Conservation (phyloP, 306 rosid genomes). For the Trifolium pratense region DNA sequence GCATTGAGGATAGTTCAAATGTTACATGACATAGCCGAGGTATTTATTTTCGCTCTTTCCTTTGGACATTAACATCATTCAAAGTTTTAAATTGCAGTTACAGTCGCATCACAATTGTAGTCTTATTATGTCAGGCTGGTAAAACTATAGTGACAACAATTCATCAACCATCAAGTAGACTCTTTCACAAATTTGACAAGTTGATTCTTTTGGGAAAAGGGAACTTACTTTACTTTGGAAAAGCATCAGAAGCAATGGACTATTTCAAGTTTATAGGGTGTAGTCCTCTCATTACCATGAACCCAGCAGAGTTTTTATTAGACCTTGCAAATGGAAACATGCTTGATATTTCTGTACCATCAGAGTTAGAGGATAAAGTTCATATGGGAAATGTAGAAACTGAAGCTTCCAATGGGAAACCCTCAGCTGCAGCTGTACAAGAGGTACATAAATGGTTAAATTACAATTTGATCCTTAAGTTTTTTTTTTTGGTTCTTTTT, state of each 20-base stretch:
- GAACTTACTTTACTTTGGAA: constrained; percentile 86
- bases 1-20: constrained; percentile 90
- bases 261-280: constrained; percentile 89
- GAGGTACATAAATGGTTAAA: constrained; percentile 56
- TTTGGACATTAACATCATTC: not conserved
- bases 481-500: no score
- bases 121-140: constrained; percentile 71
- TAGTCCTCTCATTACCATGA: constrained; percentile 90
- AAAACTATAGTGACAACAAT: constrained; percentile 94
- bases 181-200: constrained; percentile 92
- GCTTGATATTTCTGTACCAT: constrained; percentile 84
- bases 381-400: constrained; percentile 64
- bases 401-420: constrained; percentile 64
- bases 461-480: no score
- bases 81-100: not conserved
- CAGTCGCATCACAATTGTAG: not conserved
- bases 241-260: constrained; percentile 81
- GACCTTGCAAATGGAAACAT: constrained; percentile 96
- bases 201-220: constrained; percentile 95
- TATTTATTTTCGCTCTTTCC: constrained; percentile 36
- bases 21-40: constrained; percentile 96
- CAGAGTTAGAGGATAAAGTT: constrained; percentile 85
- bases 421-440: constrained; percentile 74
- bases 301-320: constrained; percentile 92
- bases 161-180: constrained; percentile 98